These are phyloP conservation scores for Priceomyces carsonii DNA, from an alignment of 805 yeast genomes.

Conservation along the genomic window DNA sequence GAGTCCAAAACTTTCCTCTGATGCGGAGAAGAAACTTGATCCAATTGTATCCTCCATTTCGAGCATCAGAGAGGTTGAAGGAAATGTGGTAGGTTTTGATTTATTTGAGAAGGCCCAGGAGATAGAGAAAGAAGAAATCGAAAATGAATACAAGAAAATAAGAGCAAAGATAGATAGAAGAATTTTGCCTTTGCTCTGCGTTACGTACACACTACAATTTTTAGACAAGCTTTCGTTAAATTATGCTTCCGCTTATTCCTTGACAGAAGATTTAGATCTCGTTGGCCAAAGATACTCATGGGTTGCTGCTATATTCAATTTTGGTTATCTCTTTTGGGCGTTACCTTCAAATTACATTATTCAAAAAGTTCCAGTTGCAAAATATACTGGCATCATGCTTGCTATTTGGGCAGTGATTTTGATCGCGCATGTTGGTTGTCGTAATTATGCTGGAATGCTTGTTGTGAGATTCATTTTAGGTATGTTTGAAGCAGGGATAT, in stretches of 20 bases:
- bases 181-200: slow-evolving; percentile 27
- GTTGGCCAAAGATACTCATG: slow-evolving; percentile 23
- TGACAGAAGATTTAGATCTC: slow-evolving; percentile 21
- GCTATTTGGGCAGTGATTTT: slow-evolving; percentile 22
- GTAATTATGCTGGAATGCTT: slow-evolving; percentile 32
- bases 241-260: slow-evolving; percentile 23
- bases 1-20: too few species aligned
- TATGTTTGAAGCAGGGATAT: slow-evolving; percentile 34
- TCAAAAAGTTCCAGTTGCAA: slow-evolving; percentile 20
- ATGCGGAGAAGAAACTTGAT: too few species aligned
- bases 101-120: slow-evolving; percentile 27
- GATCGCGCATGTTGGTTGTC: slow-evolving; percentile 29
- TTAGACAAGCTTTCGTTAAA: slow-evolving; percentile 25
- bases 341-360: slow-evolving; percentile 21
- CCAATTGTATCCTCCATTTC: neutral
- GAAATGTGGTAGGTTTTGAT: slow-evolving; percentile 23
- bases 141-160: slow-evolving; percentile 19
- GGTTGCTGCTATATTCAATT: slow-evolving; percentile 30
- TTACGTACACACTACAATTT: slow-evolving; percentile 26
- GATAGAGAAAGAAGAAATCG: slow-evolving; percentile 28
- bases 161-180: slow-evolving; percentile 34
- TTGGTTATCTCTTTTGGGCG: slow-evolving; percentile 23
- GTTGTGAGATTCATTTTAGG: slow-evolving; percentile 37
- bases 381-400: slow-evolving; percentile 18
- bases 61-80: slow-evolving; percentile 5